phyloP scores from a whole-genome alignment of 768 basidiomycete species.

The Pisolithus orientalis region DNA sequence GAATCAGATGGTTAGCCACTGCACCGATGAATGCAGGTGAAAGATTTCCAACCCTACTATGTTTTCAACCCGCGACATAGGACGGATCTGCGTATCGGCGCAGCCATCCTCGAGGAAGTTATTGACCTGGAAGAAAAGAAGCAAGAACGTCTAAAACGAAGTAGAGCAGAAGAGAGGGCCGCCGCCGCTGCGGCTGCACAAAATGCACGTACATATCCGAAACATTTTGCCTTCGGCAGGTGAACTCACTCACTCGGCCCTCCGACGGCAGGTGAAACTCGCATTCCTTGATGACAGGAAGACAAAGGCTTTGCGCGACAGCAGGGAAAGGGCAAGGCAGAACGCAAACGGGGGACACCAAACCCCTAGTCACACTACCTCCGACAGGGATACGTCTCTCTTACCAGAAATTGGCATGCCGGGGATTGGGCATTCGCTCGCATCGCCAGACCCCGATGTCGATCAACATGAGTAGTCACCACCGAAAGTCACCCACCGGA shows the following conservation, averaged over 20 bases:
- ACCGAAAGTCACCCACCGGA: slow-evolving; percentile 7
- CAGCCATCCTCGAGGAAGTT: slow-evolving; percentile 58
- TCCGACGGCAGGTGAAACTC: slow-evolving; percentile 54
- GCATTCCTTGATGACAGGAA: slow-evolving; percentile 77
- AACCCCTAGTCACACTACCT: too few relatives aligned
- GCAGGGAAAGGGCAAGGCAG: slow-evolving; percentile 52
- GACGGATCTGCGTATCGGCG: slow-evolving; percentile 56
- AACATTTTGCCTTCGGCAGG: neutral
- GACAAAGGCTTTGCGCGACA: slow-evolving; percentile 44
- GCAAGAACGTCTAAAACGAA: slow-evolving; percentile 41
- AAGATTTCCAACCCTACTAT: slow-evolving; percentile 70
- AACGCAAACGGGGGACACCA: slow-evolving; percentile 30
- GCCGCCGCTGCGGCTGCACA: slow-evolving; percentile 46
- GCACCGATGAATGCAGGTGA: slow-evolving; percentile 39
- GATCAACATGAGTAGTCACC: slow-evolving; percentile 2
- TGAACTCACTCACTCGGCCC: neutral
- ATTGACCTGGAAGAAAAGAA: slow-evolving; percentile 44
- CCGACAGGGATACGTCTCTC: neutral
- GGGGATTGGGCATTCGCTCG: slow-evolving; percentile 17
- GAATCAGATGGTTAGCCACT: neutral
- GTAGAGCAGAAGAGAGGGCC: slow-evolving; percentile 54
- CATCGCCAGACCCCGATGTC: slow-evolving; percentile 4
- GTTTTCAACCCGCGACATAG: slow-evolving; percentile 48
- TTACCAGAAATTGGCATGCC: slow-evolving; percentile 15
- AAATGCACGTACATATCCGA: slow-evolving; percentile 35